Percentiles rank a stretch among this genome's conserved stretches.
phyloP scores from a whole-genome alignment of 2,329 filamentous ascomycete genomes.

The Hypoxylon sp. region DNA sequence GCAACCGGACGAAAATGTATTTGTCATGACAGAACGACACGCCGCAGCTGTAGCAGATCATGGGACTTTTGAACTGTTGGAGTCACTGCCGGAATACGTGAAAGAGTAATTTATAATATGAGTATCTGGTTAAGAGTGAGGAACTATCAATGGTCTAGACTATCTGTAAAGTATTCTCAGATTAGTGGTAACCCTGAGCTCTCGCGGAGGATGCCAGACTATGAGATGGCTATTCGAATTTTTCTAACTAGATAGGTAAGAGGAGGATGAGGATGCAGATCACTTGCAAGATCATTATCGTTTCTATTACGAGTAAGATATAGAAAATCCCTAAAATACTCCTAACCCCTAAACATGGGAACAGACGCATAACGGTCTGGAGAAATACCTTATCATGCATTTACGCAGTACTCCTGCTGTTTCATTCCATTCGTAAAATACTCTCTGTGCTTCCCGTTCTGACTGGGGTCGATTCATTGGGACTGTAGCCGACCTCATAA shows the following conservation, averaged over 20 bases:
- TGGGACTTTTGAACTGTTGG: slow-evolving; percentile 26
- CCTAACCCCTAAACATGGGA: not conserved
- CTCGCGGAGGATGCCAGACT: not conserved
- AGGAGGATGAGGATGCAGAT: no score
- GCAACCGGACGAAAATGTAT: slow-evolving; percentile 30
- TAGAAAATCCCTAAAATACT: not conserved
- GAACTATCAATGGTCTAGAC: not conserved
- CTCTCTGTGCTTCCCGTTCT: slow-evolving; percentile 14
- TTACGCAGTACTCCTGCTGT: not conserved
- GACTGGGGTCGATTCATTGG: not conserved
- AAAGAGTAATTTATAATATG: slow-evolving; percentile 1
- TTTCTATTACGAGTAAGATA: not conserved
- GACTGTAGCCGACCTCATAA: slow-evolving; percentile 14
- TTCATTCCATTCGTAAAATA: slow-evolving; percentile 5
- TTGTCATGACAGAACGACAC: slow-evolving; percentile 26
- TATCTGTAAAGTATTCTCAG: no score
- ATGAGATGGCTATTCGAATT: not conserved
- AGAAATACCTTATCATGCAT: not conserved
- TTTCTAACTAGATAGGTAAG: not conserved
- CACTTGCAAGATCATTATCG: not conserved
- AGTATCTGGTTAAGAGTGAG: not conserved
- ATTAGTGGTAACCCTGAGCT: no score
- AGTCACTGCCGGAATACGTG: slow-evolving; percentile 23
- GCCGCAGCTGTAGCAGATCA: slow-evolving; percentile 26
- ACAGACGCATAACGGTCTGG: not conserved